phyloP scores from a whole-genome alignment of 345 rosid genomes.

The Linum lewisii region DNA sequence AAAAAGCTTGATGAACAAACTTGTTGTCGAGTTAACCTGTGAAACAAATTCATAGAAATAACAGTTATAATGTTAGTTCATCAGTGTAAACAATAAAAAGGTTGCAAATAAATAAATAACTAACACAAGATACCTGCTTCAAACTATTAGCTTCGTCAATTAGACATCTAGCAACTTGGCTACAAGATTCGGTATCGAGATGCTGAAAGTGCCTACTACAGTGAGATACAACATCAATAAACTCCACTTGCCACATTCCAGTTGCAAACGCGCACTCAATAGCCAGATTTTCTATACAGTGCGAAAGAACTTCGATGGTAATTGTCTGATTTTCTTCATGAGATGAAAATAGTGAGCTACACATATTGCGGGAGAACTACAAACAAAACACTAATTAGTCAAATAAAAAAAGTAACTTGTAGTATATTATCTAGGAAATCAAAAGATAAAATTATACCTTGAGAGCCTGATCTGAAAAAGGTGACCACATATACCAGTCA shows the following conservation, averaged over 20 bases:
- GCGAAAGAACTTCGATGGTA: conserved; percentile 30
- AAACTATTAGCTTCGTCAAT: conserved; percentile 32
- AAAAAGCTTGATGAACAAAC: conserved; percentile 58
- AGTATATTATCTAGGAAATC: conserved; percentile 1
- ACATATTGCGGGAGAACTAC: conserved; percentile 61
- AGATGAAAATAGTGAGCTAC: conserved; percentile 42
- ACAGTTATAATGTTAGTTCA: conserved; percentile 10
- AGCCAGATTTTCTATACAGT: conserved; percentile 35
- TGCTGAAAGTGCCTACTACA: conserved; percentile 54
- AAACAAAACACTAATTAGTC: conserved; percentile 15
- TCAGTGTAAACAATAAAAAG: conserved; percentile 7
- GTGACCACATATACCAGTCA: conserved; percentile 38
- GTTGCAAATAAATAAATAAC: conserved; percentile 13
- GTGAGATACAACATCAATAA: conserved; percentile 59
- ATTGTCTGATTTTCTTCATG: conserved; percentile 27
- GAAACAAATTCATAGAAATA: conserved; percentile 20
- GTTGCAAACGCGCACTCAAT: conserved; percentile 38
- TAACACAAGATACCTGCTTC: conserved; percentile 39
- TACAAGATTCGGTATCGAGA: conserved; percentile 31
- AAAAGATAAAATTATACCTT: conserved; percentile 35
- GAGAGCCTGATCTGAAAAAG: conserved; percentile 47
- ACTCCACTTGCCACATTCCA: conserved; percentile 29
- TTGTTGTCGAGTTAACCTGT: conserved; percentile 47
- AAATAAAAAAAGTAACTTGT: neutral
- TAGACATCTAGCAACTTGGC: conserved; percentile 39